phyloP scores from a whole-genome alignment of 2,329 filamentous ascomycete genomes.

The Epichloe sp. region DNA sequence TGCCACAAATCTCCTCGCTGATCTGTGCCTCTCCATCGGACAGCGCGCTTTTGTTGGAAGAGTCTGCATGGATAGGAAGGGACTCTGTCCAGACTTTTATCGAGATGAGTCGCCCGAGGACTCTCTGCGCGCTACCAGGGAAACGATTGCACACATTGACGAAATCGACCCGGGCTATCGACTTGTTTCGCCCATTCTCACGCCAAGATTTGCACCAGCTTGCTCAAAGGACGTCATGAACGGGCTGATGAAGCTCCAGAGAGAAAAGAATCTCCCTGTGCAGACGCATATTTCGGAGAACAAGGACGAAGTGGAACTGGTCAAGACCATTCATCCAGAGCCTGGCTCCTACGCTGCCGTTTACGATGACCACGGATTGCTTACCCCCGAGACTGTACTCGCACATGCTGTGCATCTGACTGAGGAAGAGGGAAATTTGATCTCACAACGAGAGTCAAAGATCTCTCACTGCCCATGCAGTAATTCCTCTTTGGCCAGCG shows the following conservation, averaged over 20 bases:
- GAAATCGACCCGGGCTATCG: conserved; percentile 49
- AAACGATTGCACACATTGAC: conserved; percentile 52
- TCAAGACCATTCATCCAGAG: conserved; percentile 55
- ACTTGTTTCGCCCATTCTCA: conserved; percentile 69
- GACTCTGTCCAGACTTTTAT: conserved; percentile 63
- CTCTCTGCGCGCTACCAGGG: conserved; percentile 41
- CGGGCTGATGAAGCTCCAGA: conserved; percentile 51
- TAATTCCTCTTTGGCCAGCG: conserved; percentile 72
- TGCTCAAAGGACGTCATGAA: conserved; percentile 48
- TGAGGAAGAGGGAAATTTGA: conserved; percentile 49
- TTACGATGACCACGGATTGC: conserved; percentile 60
- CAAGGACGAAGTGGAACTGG: conserved; percentile 55
- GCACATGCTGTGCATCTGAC: conserved; percentile 74
- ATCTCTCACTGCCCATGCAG: conserved; percentile 79
- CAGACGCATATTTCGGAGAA: conserved; percentile 93
- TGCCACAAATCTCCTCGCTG: conserved; percentile 81
- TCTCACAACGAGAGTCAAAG: conserved; percentile 48
- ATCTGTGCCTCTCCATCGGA: conserved; percentile 64
- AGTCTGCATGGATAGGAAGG: conserved; percentile 77
- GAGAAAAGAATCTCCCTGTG: conserved; percentile 49
- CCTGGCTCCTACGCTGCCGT: conserved; percentile 56
- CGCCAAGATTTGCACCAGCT: conserved; percentile 53
- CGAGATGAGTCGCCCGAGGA: conserved; percentile 53
- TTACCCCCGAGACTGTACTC: conserved; percentile 63
- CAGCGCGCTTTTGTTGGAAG: conserved; percentile 86